These are phyloP conservation scores for Venturia aucupariae DNA, from an alignment of 2,329 filamentous ascomycete species.

Conservation along the genomic window DNA sequence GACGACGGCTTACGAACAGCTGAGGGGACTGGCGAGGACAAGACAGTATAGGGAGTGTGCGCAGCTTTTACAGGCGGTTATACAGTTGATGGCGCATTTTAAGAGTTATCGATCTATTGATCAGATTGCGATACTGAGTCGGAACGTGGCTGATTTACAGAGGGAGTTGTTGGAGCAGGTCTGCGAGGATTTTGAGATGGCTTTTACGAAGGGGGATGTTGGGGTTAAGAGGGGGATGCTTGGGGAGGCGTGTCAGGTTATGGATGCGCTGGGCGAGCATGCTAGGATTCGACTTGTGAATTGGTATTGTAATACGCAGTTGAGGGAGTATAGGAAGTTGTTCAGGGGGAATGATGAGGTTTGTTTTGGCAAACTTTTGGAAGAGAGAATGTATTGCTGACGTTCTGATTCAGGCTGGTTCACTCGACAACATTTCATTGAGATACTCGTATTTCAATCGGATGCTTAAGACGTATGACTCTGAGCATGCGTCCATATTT, in stretches of 20 bases:
- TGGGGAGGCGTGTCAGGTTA: conserved; percentile 80
- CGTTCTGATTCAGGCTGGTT: conserved; percentile 54
- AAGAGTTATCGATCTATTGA: conserved; percentile 97
- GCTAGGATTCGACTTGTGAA: conserved; percentile 74
- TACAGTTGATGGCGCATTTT: conserved; percentile 98
- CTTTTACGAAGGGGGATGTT: conserved; percentile 83
- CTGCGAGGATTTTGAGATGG: conserved; percentile 97
- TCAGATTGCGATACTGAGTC: conserved; percentile 87
- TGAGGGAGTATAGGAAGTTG: conserved; percentile 90
- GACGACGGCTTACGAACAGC: conserved; percentile 96
- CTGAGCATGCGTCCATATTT: conserved; percentile 84
- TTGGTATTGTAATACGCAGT: conserved; percentile 97
- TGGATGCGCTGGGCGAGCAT: conserved; percentile 87
- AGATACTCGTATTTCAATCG: conserved; percentile 95
- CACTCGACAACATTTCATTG: conserved; percentile 89
- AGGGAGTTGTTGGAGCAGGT: conserved; percentile 89
- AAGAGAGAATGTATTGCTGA: conserved; percentile 16
- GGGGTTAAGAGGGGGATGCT: conserved; percentile 59
- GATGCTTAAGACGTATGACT: conserved; percentile 90
- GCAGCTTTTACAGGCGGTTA: conserved; percentile 83
- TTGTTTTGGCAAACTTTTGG: conserved; percentile 14
- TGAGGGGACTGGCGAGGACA: conserved; percentile 71
- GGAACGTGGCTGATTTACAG: conserved; percentile 89
- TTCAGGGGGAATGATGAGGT: conserved; percentile 89
- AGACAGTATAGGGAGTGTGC: conserved; percentile 93